Percentiles rank a stretch among this genome's conserved stretches.
phyloP scores from a whole-genome alignment of 768 basidiomycete genomes.

The Lactarius sp. region DNA sequence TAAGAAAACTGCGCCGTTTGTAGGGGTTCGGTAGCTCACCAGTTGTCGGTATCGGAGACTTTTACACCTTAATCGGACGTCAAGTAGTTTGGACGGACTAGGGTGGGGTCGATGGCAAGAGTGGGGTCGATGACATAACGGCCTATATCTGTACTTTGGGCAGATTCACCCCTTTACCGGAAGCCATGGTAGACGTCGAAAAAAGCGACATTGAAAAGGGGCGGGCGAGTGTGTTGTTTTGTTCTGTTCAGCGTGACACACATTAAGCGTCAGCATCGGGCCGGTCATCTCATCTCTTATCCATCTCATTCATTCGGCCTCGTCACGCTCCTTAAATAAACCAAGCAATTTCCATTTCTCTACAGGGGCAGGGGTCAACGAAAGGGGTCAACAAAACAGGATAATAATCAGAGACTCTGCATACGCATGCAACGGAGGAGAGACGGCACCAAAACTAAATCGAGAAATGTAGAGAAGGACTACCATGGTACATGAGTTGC shows the following conservation, averaged over 20 bases:
- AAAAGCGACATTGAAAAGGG: neutral
- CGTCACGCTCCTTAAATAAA: neutral
- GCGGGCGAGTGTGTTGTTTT: neutral
- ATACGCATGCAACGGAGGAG: neutral
- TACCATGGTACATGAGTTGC: neutral
- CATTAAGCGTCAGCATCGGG: neutral
- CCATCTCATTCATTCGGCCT: neutral
- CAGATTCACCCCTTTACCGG: neutral
- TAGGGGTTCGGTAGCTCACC: constrained; percentile 36
- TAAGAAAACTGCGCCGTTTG: neutral
- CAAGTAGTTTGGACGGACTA: constrained; percentile 29
- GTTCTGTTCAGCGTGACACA: neutral
- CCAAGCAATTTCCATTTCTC: neutral
- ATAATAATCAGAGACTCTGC: neutral
- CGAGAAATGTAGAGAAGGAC: neutral
- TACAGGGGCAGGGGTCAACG: neutral
- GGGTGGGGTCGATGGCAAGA: constrained; percentile 32
- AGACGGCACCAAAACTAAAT: constrained; percentile 6
- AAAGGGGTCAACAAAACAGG: neutral
- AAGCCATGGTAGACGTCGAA: neutral
- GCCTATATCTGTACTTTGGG: constrained; percentile 31
- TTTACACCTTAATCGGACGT: constrained; percentile 63
- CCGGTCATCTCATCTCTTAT: neutral
- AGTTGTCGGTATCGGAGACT: constrained; percentile 59
- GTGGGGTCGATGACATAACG: constrained; percentile 34